Evolutionary conservation across 2,329 filamentous ascomycete genomes (phyloP), one percentile per base, ranked within the genome.

Genomic region (Mycosphaerella sp.): DNA sequence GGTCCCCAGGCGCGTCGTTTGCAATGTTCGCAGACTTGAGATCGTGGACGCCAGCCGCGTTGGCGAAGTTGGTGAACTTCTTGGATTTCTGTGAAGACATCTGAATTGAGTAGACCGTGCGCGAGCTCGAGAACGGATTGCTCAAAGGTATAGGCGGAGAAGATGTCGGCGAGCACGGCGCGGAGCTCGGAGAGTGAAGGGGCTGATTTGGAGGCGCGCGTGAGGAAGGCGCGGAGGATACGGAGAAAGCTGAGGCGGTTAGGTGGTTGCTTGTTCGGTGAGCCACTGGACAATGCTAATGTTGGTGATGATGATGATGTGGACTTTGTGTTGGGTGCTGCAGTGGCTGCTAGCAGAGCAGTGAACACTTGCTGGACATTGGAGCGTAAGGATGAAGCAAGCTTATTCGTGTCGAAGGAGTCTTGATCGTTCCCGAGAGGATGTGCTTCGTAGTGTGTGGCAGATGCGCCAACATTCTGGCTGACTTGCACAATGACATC

Each of bases 121-220:
- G 93, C 89, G 2, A 98, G 80, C 1, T 81, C 79, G 17, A 98
- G 79, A 12, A 98, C 87, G 0, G 87, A 91, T 69, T 92, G 55
- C 70, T 98, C 93, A 68, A 97, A 96, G 0, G 90, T 86, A 68
- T 98, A 98, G 0, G 93, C 92, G 0, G 92, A 84, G 72, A 98
- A 97, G 52, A 98, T 92, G 10, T 91, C 93, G 1, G 83, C 78
- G 1, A 98, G 80, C 0, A 97, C 91, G 6, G 82, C 81, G 43
- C 93, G 86, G 2, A 98, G 79, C 67, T 97, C 90, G 1, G 89
- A 85, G 1, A 98, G 77, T 10, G 87, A 95, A 0, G 93, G 91
- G 0, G 90, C 95, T 14, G 85, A 84, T 23, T 82, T 80, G 0
- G 89, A 86, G 0, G 91, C 92, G 44, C 89, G 83, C 0, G 86